Base-by-base conservation (phyloP, 2,329 filamentous ascomycete species). In the Nothophaeocryptopus gaeumannii region DNA sequence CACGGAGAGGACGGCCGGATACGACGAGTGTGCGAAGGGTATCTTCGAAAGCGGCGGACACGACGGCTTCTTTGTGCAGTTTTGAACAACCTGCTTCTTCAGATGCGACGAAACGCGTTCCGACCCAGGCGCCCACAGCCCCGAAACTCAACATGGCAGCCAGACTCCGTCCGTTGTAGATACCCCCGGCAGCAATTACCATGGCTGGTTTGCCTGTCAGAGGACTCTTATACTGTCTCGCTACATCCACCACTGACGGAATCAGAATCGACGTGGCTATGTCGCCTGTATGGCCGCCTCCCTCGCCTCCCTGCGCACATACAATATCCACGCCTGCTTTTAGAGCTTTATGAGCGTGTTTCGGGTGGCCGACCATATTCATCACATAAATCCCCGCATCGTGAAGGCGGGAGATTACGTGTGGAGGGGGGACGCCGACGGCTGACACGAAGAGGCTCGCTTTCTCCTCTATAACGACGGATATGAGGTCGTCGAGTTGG, bases 361-460 rank as follows among this genome's bases (percentile, higher is more conserved):
- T 89, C 2, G 92, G 91, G 62, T 91, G 88, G 0, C 92, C 92
- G 14, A 96, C 90, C 91, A 96, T 96, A 70, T 96, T 96, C 90
- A 96, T 96, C 32, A 96, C 78, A 51, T 95, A 67, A 35, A 97
- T 87, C 0, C 87, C 88, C 0, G 86, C 85, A 8, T 78, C 77
- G 65, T 97, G 92, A 38, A 97, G 76, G 39, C 83, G 74, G 59
- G 88, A 83, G 50, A 96, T 86, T 4, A 91, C 82, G 50, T 75
- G 70, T 39, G 75, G 74, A 0, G 91, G 89, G 12, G 92, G 92
- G 15, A 96, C 86, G 8, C 92, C 92, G 0, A 96, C 90, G 1
- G 92, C 92, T 45, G 79, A 84, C 36, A 96, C 89, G 66, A 97
- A 96, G 41, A 96, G 73, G 65, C 78, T 82, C 7, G 92, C 89